phyloP scores from a whole-genome alignment of 768 basidiomycete genomes.

The Gelatoporia subvermispora region DNA sequence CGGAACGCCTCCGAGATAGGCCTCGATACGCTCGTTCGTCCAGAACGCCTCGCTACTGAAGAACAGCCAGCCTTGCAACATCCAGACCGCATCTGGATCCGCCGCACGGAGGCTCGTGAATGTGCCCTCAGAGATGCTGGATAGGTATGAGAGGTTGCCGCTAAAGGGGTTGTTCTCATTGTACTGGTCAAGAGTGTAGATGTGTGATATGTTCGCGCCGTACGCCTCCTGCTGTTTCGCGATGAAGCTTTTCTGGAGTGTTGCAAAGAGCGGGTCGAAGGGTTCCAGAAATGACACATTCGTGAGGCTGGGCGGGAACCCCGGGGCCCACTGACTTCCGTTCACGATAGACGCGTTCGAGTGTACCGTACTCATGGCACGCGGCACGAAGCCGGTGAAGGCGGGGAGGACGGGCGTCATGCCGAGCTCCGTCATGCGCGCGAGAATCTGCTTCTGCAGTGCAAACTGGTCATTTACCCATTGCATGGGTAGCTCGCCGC shows the following conservation, averaged over 20 bases:
- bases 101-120: conserved; percentile 33
- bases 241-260: conserved; percentile 35
- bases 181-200: conserved; percentile 42
- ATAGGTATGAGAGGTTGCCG: conserved; percentile 28
- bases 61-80: conserved; percentile 42
- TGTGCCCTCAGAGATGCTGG: conserved; percentile 28
- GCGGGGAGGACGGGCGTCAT: conserved; percentile 39
- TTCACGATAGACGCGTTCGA: conserved; percentile 32
- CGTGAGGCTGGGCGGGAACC: conserved; percentile 28
- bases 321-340: conserved; percentile 32
- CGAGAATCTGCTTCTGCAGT: conserved; percentile 31
- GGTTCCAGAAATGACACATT: conserved; percentile 38
- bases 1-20: conserved; percentile 35
- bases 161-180: conserved; percentile 38
- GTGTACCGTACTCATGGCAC: conserved; percentile 23
- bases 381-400: conserved; percentile 39
- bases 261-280: conserved; percentile 32
- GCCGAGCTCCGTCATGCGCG: conserved; percentile 36
- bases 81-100: conserved; percentile 36
- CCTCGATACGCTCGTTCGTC: conserved; percentile 34
- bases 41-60: conserved; percentile 32
- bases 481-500: conserved; percentile 28
- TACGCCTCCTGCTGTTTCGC: conserved; percentile 32
- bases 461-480: conserved; percentile 35
- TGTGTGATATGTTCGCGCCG: conserved; percentile 31